Conservation (phyloP, 345 rosid species). For the Salix purpurea region DNA sequence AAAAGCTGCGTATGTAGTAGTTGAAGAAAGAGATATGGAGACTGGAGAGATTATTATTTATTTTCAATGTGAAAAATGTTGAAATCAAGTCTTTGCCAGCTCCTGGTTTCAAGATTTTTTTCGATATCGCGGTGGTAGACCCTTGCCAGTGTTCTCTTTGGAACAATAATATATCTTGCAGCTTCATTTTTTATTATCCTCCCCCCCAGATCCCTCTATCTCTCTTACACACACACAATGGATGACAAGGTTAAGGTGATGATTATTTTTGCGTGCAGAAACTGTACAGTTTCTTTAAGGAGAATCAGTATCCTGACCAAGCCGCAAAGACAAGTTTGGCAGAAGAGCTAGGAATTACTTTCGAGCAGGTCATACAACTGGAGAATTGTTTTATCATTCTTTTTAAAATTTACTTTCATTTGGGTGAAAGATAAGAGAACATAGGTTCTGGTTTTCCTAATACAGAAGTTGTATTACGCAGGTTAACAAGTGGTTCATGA, state of each 20-base stretch:
- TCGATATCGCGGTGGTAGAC: background rate
- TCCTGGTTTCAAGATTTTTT: background rate
- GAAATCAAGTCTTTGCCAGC: too few species aligned
- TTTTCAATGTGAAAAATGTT: too few species aligned
- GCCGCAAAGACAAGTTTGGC: constrained; percentile 55
- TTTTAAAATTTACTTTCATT: background rate
- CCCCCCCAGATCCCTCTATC: background rate
- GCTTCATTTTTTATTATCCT: background rate
- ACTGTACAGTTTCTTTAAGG: constrained; percentile 47
- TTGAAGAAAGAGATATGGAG: background rate
- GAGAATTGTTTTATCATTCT: background rate
- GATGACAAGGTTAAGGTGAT: background rate
- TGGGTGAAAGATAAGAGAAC: background rate
- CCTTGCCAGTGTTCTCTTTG: background rate
- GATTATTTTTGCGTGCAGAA: constrained; percentile 40
- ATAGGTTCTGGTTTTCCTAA: background rate
- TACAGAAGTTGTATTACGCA: constrained; percentile 17
- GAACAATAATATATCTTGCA: background rate
- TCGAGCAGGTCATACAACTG: constrained; percentile 47
- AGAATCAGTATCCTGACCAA: constrained; percentile 68
- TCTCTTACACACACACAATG: background rate
- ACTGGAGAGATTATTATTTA: background rate
- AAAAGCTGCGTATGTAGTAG: background rate
- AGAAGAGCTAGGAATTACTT: constrained; percentile 55
- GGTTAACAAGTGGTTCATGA: constrained; percentile 82